Conservation (phyloP, 805 yeast genomes). For the Kodamaea restingae region DNA sequence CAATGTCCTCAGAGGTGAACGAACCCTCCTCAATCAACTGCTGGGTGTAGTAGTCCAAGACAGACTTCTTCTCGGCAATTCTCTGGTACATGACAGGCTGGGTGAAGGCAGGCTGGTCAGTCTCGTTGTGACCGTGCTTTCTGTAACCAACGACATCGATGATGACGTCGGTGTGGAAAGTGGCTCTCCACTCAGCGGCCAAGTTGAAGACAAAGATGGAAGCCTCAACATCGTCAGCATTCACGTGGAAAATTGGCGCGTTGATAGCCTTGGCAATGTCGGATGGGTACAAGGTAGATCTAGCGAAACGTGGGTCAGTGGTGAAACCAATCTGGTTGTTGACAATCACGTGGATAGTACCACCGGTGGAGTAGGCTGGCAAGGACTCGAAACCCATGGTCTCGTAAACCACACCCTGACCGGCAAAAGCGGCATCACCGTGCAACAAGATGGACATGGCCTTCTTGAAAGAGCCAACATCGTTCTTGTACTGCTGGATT, state of each 20-base stretch:
- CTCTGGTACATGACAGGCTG: slow-evolving; percentile 96
- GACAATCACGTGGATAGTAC: slow-evolving; percentile 92
- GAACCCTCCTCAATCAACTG: slow-evolving; percentile 81
- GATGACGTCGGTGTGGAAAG: slow-evolving; percentile 94
- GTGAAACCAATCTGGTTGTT: slow-evolving; percentile 99
- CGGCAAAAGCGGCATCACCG: slow-evolving; percentile 99
- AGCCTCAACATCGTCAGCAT: slow-evolving; percentile 96
- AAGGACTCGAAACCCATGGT: slow-evolving; percentile 91
- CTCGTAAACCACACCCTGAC: slow-evolving; percentile 98
- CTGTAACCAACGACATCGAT: slow-evolving; percentile 98
- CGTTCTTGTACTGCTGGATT: slow-evolving; percentile 85
- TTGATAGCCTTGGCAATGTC: slow-evolving; percentile 95
- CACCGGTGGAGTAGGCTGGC: slow-evolving; percentile 97
- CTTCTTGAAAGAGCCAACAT: slow-evolving; percentile 75
- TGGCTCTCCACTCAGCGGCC: slow-evolving; percentile 98
- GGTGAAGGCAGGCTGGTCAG: slow-evolving; percentile 98
- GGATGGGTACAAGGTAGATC: slow-evolving; percentile 97
- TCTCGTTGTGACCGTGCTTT: slow-evolving; percentile 98
- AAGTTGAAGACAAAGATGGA: slow-evolving; percentile 86
- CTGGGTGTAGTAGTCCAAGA: slow-evolving; percentile 78
- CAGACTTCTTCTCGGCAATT: slow-evolving; percentile 85
- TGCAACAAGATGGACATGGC: slow-evolving; percentile 91
- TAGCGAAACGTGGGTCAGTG: slow-evolving; percentile 94
- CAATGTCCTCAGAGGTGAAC: slow-evolving; percentile 84
- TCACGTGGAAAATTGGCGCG: slow-evolving; percentile 99